Conservation (phyloP, 2,329 filamentous ascomycete genomes). For the Sporothrix pallida region DNA sequence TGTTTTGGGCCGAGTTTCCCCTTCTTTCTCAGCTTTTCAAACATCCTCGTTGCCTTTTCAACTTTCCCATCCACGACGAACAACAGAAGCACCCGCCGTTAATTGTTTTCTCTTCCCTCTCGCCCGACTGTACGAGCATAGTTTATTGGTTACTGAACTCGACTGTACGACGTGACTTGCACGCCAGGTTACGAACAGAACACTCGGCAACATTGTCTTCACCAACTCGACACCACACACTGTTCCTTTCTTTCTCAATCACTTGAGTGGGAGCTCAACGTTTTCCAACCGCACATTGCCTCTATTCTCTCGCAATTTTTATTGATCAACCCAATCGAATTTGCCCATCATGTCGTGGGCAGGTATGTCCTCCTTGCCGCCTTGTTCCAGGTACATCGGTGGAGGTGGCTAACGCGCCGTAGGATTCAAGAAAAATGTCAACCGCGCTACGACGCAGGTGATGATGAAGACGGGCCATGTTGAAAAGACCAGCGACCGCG, state of each 20-base stretch:
- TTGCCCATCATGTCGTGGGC: conserved; percentile 54
- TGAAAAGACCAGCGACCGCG: conserved; percentile 96
- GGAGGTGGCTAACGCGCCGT: neutral
- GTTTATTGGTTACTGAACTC: neutral
- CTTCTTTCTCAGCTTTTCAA: conserved; percentile 1
- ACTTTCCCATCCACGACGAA: neutral
- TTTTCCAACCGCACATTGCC: neutral
- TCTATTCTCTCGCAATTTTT: neutral
- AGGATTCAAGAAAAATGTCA: conserved; percentile 96
- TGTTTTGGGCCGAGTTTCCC: conserved; percentile 8
- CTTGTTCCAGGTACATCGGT: neutral
- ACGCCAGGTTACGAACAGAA: neutral
- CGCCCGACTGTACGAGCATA: neutral
- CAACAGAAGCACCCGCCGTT: neutral
- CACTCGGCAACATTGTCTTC: neutral
- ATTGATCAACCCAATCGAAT: neutral
- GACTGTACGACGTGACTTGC: neutral
- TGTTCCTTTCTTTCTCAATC: neutral
- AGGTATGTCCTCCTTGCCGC: conserved; percentile 45
- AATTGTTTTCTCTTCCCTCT: neutral
- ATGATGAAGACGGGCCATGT: conserved; percentile 99
- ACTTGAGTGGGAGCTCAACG: neutral
- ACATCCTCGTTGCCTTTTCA: neutral
- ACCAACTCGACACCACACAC: neutral
- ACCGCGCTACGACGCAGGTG: conserved; percentile 97